These are phyloP conservation scores for Tulasnella sp. DNA, from an alignment of 768 basidiomycete genomes.

Conservation along the genomic window DNA sequence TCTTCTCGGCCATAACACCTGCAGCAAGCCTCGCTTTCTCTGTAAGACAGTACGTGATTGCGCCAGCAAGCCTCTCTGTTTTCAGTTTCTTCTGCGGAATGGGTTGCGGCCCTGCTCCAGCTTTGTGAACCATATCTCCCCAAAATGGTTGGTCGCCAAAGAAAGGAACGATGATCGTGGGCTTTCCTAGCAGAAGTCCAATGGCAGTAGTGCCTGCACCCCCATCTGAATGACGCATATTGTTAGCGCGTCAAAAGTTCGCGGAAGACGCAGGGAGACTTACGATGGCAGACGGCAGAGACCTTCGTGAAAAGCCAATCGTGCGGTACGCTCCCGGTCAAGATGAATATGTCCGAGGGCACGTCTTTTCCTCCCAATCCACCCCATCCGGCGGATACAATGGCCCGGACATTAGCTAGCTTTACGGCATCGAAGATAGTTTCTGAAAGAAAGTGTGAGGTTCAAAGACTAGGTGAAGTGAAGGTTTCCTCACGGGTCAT, in stretches of 20 bases:
- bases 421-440: slow-evolving; percentile 48
- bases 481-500: slow-evolving; percentile 34
- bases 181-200: slow-evolving; percentile 45
- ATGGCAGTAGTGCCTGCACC: slow-evolving; percentile 58
- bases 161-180: slow-evolving; percentile 53
- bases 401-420: slow-evolving; percentile 43
- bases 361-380: slow-evolving; percentile 41
- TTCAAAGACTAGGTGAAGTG: neutral
- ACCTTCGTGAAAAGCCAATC: slow-evolving; percentile 58
- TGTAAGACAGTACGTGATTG: slow-evolving; percentile 38
- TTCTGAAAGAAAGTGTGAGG: slow-evolving; percentile 24
- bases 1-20: slow-evolving; percentile 37
- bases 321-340: slow-evolving; percentile 50
- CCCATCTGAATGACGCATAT: slow-evolving; percentile 26
- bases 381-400: slow-evolving; percentile 59
- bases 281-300: slow-evolving; percentile 45
- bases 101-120: slow-evolving; percentile 50
- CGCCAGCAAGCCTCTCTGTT: slow-evolving; percentile 40
- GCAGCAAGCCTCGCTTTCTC: slow-evolving; percentile 40
- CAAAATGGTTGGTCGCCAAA: slow-evolving; percentile 46
- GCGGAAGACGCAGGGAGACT: neutral
- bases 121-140: slow-evolving; percentile 51
- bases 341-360: slow-evolving; percentile 46
- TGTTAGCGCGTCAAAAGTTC: neutral
- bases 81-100: slow-evolving; percentile 43